A percentile compares a stretch with the other conserved stretches of the same genome.
Evolutionary conservation across 2,329 filamentous ascomycete genomes (phyloP).

Genomic region (Pseudovirgaria hyperparasitica): DNA sequence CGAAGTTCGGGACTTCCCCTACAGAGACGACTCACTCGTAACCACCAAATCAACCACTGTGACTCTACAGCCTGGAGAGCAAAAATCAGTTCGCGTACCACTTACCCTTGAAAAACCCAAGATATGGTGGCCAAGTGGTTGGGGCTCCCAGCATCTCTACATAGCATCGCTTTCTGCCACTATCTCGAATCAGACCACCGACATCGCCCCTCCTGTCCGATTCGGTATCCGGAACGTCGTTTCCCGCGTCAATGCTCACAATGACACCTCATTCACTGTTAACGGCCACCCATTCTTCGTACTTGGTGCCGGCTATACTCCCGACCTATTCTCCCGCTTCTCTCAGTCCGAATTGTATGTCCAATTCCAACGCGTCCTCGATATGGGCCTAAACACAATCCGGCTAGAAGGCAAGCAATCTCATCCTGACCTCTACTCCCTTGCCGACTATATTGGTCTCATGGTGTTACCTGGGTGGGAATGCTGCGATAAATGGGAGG

Average conservation of each 20-base stretch:
- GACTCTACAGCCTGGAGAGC: too few relatives aligned
- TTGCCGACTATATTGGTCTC: conserved; percentile 46
- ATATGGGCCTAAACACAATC: conserved; percentile 51
- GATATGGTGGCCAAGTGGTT: conserved; percentile 50
- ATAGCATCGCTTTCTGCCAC: conserved; percentile 5
- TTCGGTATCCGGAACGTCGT: conserved; percentile 46
- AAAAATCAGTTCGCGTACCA: conserved; percentile 26
- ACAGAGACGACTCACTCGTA: too few relatives aligned
- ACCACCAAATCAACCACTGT: too few relatives aligned
- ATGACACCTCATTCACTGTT: conserved; percentile 43
- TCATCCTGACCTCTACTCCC: conserved; percentile 46
- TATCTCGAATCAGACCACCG: conserved; percentile 14
- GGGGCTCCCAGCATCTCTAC: conserved; percentile 46
- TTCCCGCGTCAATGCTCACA: conserved; percentile 36
- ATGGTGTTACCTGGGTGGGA: conserved; percentile 54
- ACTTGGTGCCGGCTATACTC: conserved; percentile 45
- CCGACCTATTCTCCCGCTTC: conserved; percentile 51
- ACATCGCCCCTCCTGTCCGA: conserved; percentile 17
- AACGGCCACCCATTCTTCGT: conserved; percentile 49
- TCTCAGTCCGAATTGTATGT: conserved; percentile 33
- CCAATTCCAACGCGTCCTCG: conserved; percentile 42
- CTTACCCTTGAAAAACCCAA: conserved; percentile 30
- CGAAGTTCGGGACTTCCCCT: too few relatives aligned
- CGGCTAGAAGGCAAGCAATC: conserved; percentile 54
- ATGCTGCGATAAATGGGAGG: conserved; percentile 57